Conservation (phyloP, 2,329 filamentous ascomycete genomes). For the Talaromyces pinophilus region DNA sequence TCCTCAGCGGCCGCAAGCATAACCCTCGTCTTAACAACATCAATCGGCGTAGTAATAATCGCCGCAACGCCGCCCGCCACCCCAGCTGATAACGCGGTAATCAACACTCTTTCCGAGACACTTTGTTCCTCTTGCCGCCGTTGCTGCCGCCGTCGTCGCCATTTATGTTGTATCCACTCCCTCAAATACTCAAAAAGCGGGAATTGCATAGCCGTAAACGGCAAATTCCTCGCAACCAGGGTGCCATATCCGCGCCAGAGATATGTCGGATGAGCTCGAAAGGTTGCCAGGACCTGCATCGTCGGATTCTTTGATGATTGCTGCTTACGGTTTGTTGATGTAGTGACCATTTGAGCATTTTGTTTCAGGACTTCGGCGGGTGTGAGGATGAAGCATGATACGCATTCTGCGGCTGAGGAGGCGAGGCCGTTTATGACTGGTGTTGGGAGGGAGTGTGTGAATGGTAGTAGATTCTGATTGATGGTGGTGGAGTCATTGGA, state of each 20-base stretch:
- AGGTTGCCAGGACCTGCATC: slow-evolving; percentile 58
- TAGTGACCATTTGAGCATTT: slow-evolving; percentile 79
- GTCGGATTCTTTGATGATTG: slow-evolving; percentile 47
- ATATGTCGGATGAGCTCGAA: slow-evolving; percentile 57
- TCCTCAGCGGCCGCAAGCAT: slow-evolving; percentile 67
- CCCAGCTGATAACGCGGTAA: slow-evolving; percentile 74
- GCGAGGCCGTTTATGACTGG: slow-evolving; percentile 72
- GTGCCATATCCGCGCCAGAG: slow-evolving; percentile 74
- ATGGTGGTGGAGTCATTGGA: slow-evolving; percentile 24
- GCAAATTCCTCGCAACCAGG: slow-evolving; percentile 77
- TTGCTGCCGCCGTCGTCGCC: slow-evolving; percentile 29
- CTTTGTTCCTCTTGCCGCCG: slow-evolving; percentile 25
- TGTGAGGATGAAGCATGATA: slow-evolving; percentile 82
- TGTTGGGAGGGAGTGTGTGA: slow-evolving; percentile 57
- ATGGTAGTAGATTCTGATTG: slow-evolving; percentile 25
- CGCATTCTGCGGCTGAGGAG: slow-evolving; percentile 75
- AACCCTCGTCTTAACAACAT: slow-evolving; percentile 86
- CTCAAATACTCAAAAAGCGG: slow-evolving; percentile 78
- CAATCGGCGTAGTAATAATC: slow-evolving; percentile 81
- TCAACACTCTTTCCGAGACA: slow-evolving; percentile 57
- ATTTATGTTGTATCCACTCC: slow-evolving; percentile 50
- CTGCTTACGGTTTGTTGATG: slow-evolving; percentile 16
- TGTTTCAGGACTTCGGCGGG: slow-evolving; percentile 92
- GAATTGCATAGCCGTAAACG: slow-evolving; percentile 86
- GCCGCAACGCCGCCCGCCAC: slow-evolving; percentile 73